phyloP scores from a whole-genome alignment of 2,329 filamentous ascomycete genomes.

The Diaporthe citri region DNA sequence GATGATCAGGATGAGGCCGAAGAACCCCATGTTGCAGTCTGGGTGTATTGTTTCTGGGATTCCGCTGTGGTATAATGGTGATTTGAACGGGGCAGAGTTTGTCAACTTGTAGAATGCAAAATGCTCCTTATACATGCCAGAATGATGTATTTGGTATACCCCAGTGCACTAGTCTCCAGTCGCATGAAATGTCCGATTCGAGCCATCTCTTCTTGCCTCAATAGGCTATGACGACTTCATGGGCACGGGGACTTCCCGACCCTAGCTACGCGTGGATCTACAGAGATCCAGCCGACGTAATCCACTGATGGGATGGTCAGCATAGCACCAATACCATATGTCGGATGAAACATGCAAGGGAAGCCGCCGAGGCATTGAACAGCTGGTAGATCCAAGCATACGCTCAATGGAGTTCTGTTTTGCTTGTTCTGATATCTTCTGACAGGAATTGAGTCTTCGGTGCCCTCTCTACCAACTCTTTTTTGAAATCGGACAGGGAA shows the following conservation, averaged over 20 bases:
- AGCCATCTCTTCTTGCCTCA: background rate
- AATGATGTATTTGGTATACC: background rate
- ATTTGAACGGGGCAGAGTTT: background rate
- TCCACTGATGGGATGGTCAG: slow-evolving; percentile 11
- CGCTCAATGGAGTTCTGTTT: background rate
- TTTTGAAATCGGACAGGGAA: too few relatives aligned
- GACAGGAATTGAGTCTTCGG: too few relatives aligned
- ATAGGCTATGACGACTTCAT: slow-evolving; percentile 11
- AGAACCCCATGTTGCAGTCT: background rate
- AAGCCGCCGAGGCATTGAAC: background rate
- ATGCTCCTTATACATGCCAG: background rate
- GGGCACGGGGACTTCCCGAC: slow-evolving; percentile 9
- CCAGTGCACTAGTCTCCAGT: slow-evolving; percentile 11
- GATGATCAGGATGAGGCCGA: slow-evolving; percentile 20
- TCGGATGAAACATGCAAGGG: slow-evolving; percentile 11
- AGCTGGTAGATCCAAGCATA: background rate
- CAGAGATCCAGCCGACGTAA: background rate
- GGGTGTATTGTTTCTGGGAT: background rate
- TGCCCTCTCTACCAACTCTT: background rate
- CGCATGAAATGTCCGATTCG: slow-evolving; percentile 15
- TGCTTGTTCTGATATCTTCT: background rate
- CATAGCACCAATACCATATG: background rate
- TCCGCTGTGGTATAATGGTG: background rate
- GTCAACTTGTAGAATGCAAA: background rate
- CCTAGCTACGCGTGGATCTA: background rate